Evolutionary conservation across 2,329 filamentous ascomycete species (phyloP), one percentile per base, ranked within the genome.

Genomic region (Trichoderma endophyticum): DNA sequence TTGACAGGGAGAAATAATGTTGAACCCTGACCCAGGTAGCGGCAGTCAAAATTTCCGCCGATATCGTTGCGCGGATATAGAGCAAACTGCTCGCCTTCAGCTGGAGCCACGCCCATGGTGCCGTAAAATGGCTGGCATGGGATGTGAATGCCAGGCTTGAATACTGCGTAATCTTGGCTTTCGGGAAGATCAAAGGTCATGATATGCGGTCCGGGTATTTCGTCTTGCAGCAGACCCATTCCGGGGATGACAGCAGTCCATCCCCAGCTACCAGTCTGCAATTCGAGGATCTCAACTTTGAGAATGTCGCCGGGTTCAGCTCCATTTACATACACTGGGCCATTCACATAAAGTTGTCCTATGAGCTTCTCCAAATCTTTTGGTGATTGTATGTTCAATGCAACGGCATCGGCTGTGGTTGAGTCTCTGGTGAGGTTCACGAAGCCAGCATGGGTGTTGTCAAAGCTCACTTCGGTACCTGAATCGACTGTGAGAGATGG

Each of bases 31-130:
- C 82, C 84, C 36, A 87, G 75, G 73, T 87, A 82, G 56, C 83
- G 84, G 73, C 85, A 87, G 76, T 88, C 86, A 62, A 88, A 82
- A 75, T 88, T 88, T n/a, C 86, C 86, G 62, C 86, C 86, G 4
- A 83, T 84, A 6, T 70, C 67, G 30, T 83, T 80, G 63, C 84
- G 84, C 1, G 86, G 86, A 28, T 86, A 86, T 21, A 88, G 85
- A 4, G 84, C 87, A 30, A 81, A 81, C 66, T 86, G 82, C 60
- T 86, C 83, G 30, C 82, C 84, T 26, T 81, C 78, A 11, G 80
- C 82, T 0, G 83, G 86, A 0, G 86, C 86, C 6, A 88, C 79
- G 36, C 86, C 86, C 73, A 87, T 84, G 34, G 86, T 82, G 24
- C 86, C 86, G 11, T 88, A 79, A 76, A 88, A 88, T 0, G 86